A percentile compares a stretch with the other conserved stretches of the same genome.
Conservation (phyloP, 2,329 filamentous ascomycete species). For the Aspergillus spinulosporus region DNA sequence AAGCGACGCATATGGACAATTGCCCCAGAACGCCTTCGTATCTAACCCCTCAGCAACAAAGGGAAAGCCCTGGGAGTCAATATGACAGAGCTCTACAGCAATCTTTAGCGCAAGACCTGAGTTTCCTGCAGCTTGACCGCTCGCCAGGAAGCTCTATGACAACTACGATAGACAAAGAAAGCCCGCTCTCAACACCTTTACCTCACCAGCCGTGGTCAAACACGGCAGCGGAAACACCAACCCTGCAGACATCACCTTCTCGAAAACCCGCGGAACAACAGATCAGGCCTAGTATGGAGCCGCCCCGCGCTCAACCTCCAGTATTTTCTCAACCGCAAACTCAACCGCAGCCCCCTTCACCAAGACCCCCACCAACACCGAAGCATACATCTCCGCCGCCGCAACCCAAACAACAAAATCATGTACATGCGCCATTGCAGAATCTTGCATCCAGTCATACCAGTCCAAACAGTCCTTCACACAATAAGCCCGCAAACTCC, state of each 20-base stretch:
- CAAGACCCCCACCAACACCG: constrained; percentile 48
- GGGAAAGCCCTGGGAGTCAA: constrained; percentile 41
- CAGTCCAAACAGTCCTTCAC: constrained; percentile 11
- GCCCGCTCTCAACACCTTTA: constrained; percentile 18
- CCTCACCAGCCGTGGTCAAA: constrained; percentile 31
- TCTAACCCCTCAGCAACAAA: constrained; percentile 31
- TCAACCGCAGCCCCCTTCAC: constrained; percentile 9
- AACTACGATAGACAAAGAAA: constrained; percentile 17
- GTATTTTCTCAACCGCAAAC: constrained; percentile 9
- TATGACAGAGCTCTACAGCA: constrained; percentile 46
- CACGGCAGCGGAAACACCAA: constrained; percentile 35
- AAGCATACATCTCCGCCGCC: constrained; percentile 56
- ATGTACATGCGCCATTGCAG: constrained; percentile 12
- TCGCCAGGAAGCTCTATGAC: constrained; percentile 25
- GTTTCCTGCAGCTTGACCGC: constrained; percentile 40
- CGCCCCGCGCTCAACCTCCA: constrained; percentile 19
- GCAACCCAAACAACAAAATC: constrained; percentile 16
- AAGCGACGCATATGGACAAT: constrained; percentile 52
- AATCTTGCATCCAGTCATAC: constrained; percentile 12
- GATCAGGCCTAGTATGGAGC: constrained; percentile 12
- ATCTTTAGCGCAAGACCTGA: constrained; percentile 43
- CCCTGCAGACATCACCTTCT: constrained; percentile 30
- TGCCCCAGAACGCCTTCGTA: constrained; percentile 52
- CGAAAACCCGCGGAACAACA: constrained; percentile 20
- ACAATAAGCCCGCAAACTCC: constrained; percentile 15